A percentile compares a stretch with the other conserved stretches of the same genome.
Conservation (phyloP, 305 asterid genomes). For the Salvia sclarea region DNA sequence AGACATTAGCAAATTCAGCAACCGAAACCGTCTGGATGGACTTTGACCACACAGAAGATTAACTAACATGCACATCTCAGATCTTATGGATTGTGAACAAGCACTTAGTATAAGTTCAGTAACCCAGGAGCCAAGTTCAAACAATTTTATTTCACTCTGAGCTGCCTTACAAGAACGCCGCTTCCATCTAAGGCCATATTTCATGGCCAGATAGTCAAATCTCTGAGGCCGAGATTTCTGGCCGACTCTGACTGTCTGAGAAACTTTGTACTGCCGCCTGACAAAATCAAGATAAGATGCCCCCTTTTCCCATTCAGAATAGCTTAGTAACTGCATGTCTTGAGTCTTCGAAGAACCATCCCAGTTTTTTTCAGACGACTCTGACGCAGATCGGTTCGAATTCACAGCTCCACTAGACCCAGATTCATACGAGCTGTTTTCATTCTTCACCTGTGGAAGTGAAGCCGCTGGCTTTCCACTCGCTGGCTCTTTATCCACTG, state of each 20-base stretch:
- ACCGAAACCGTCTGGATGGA: conserved; percentile 78
- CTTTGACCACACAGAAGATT: conserved; percentile 95
- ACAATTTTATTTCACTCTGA: conserved; percentile 70
- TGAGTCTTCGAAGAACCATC: conserved; percentile 76
- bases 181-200: conserved; percentile 96
- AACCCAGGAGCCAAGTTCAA: conserved; percentile 99
- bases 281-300: conserved; percentile 99
- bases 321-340: conserved; percentile 84
- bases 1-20: conserved; percentile 86
- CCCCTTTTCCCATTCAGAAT: conserved; percentile 98
- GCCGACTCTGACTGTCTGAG: conserved; percentile 69
- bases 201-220: conserved; percentile 80
- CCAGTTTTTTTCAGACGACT: conserved; percentile 73
- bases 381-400: conserved; percentile 56
- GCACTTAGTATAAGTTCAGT: conserved; percentile 98
- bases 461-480: conserved; percentile 64
- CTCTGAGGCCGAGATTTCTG: conserved; percentile 85
- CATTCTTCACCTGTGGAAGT: conserved; percentile 65
- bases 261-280: conserved; percentile 93
- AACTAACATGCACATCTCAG: conserved; percentile 98
- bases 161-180: conserved; percentile 65
- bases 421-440: conserved; percentile 51
- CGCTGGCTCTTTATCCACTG: conserved; percentile 74
- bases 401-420: conserved; percentile 56
- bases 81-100: conserved; percentile 96